Evolutionary conservation across 495 filamentous ascomycete species (phyloP).

Genomic region (Penicillium taxi): DNA sequence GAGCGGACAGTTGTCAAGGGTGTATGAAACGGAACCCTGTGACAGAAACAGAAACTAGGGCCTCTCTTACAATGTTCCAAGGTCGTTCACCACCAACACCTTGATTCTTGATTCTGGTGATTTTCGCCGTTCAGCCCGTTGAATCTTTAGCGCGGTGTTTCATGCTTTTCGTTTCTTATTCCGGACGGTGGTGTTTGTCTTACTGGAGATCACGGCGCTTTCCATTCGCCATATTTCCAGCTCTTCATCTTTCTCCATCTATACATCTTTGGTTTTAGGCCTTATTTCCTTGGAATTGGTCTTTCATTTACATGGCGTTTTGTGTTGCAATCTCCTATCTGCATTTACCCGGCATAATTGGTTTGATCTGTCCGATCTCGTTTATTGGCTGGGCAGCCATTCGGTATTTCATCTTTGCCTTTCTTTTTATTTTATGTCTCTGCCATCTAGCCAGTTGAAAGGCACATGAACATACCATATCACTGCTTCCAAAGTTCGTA

Average conservation of each 20-base stretch:
- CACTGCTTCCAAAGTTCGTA: no score
- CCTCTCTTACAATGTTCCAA: neutral
- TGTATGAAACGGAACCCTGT: conserved; percentile 30
- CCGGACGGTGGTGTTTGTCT: conserved; percentile 1
- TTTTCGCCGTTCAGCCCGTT: conserved; percentile 10
- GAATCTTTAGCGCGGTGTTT: conserved; percentile 16
- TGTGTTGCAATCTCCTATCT: neutral
- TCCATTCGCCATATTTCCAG: conserved; percentile 1
- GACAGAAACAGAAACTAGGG: no score
- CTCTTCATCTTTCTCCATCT: neutral
- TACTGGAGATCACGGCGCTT: conserved; percentile 7
- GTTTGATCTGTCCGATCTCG: conserved; percentile 4
- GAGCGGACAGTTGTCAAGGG: conserved; percentile 74
- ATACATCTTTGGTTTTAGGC: neutral
- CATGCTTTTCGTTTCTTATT: neutral
- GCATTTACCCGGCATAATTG: conserved; percentile 11
- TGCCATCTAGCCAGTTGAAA: no score
- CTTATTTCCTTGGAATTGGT: conserved; percentile 1
- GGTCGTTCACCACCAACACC: neutral
- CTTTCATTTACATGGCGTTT: conserved; percentile 13
- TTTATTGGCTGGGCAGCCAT: no score
- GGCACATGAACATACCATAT: no score
- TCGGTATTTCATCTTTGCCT: no score
- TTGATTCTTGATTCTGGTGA: conserved; percentile 3
- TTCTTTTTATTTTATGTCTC: conserved; percentile 3